These are phyloP conservation scores for Sonneratia caseolaris DNA, from an alignment of 345 rosid species.

Conservation along the genomic window DNA sequence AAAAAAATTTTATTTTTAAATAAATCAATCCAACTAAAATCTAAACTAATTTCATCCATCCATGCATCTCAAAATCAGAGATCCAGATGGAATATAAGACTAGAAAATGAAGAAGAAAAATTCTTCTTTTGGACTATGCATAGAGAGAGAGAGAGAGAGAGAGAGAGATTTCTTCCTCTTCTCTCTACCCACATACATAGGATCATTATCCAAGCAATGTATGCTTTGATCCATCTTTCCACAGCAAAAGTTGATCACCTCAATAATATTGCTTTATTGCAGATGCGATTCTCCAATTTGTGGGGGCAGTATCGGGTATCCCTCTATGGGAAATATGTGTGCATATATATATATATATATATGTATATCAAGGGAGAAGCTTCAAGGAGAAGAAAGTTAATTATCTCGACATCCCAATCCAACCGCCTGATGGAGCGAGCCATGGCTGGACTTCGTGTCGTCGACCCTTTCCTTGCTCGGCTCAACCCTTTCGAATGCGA, in stretches of 20 bases:
- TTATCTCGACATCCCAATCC: background rate
- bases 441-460: no score
- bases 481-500: no score
- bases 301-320: conserved; percentile 19
- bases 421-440: no score
- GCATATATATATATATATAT: no score
- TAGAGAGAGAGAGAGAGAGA: conserved; percentile 5
- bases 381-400: conserved; percentile 28
- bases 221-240: conserved; percentile 12
- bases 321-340: conserved; percentile 15
- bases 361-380: conserved; percentile 9
- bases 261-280: conserved; percentile 19
- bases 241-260: conserved; percentile 19
- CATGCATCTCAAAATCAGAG: no score
- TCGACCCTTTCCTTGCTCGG: no score
- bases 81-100: background rate
- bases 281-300: conserved; percentile 39
- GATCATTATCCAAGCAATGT: conserved; percentile 2
- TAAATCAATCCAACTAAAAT: no score
- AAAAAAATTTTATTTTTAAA: no score
- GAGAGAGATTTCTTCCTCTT: background rate
- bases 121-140: conserved; percentile 33
- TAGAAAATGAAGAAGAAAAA: conserved; percentile 18
- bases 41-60: no score
- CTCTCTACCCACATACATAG: background rate